These are phyloP conservation scores for Rubia balearica DNA, from an alignment of 305 asterid genomes.

Conservation along the genomic window DNA sequence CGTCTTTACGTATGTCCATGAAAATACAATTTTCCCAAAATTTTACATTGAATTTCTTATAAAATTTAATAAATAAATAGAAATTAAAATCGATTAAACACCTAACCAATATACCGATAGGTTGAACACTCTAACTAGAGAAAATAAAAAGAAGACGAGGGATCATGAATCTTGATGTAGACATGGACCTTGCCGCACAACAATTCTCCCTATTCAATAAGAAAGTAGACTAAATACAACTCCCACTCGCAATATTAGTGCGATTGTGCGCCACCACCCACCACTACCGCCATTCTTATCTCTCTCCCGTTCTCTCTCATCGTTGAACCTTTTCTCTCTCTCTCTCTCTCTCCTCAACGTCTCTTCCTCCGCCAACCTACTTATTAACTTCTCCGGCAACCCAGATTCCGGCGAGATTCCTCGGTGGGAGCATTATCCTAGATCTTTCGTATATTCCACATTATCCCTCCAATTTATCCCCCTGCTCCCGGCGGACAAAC, in stretches of 20 bases:
- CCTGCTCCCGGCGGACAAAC: not conserved
- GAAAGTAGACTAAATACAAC: not conserved
- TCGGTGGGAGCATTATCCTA: not conserved
- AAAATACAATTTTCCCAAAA: too few species aligned
- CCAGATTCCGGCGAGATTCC: slow-evolving; percentile 18
- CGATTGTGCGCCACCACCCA: slow-evolving; percentile 23
- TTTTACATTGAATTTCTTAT: too few species aligned
- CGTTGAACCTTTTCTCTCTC: not conserved
- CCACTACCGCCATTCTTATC: slow-evolving; percentile 3
- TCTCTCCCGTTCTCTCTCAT: not conserved
- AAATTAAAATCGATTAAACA: too few species aligned
- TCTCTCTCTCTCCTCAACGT: not conserved
- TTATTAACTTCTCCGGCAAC: not conserved
- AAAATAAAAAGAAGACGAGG: too few species aligned
- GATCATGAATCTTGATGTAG: too few species aligned
- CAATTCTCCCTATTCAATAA: not conserved
- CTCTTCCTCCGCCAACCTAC: not conserved
- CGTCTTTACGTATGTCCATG: too few species aligned
- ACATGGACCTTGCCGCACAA: not conserved
- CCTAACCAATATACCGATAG: too few species aligned
- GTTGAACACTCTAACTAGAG: too few species aligned
- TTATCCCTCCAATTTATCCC: not conserved
- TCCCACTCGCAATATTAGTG: slow-evolving; percentile 16
- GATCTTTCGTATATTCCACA: slow-evolving; percentile 19
- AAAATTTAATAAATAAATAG: too few species aligned